These are phyloP conservation scores for Magnaporthiopsis poae DNA, from an alignment of 2,329 filamentous ascomycete genomes.

Conservation along the genomic window DNA sequence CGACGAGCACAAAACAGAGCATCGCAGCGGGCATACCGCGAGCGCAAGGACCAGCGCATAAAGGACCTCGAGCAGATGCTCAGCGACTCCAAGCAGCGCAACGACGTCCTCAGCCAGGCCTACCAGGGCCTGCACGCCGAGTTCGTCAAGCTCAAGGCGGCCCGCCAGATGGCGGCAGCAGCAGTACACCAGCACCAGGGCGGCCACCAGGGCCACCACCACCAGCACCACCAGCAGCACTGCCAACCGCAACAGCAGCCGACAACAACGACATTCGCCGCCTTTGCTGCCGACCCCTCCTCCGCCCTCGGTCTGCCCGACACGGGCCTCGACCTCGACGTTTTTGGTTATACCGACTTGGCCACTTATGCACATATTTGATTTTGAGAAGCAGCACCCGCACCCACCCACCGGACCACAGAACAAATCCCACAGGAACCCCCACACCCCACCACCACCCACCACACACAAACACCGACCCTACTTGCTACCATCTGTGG, in stretches of 20 bases:
- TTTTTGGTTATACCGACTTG: slow-evolving; percentile 1
- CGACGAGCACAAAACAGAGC: slow-evolving; percentile 51
- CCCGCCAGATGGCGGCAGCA: not conserved
- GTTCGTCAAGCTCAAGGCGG: slow-evolving; percentile 26
- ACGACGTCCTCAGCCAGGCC: slow-evolving; percentile 44
- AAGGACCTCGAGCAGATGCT: slow-evolving; percentile 52
- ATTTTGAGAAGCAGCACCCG: not conserved
- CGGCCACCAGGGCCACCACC: not conserved
- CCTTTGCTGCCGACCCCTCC: not conserved
- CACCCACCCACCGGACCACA: no score
- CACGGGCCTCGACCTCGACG: slow-evolving; percentile 1
- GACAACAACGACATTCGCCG: not conserved
- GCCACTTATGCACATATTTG: slow-evolving; percentile 1
- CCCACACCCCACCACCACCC: no score
- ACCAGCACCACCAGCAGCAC: not conserved
- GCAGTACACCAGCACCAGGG: not conserved
- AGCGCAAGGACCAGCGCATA: slow-evolving; percentile 56
- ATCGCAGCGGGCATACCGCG: slow-evolving; percentile 51
- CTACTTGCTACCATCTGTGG: no score
- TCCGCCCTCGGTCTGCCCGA: not conserved
- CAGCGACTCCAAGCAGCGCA: slow-evolving; percentile 41
- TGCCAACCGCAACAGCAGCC: not conserved
- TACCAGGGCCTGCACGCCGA: slow-evolving; percentile 41
- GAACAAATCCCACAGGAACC: no score
- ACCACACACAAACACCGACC: no score